Percentiles rank a stretch among this genome's conserved stretches.
These are phyloP conservation scores for Pythium chondricola DNA, from an alignment of 352 stramenopile species.

Conservation along the genomic window DNA sequence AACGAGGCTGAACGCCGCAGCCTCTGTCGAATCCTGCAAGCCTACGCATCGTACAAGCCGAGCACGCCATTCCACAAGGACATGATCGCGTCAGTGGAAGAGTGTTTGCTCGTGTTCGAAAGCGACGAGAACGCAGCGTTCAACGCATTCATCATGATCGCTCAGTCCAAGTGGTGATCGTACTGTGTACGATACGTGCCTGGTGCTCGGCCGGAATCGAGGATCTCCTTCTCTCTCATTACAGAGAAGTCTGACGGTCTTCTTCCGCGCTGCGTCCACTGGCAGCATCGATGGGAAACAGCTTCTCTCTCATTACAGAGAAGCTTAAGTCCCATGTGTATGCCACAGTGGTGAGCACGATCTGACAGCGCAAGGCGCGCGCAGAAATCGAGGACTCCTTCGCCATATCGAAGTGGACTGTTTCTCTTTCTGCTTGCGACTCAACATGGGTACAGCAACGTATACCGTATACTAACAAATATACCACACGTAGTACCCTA, in stretches of 20 bases:
- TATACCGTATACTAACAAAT: too few species aligned
- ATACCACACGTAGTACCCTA: not conserved
- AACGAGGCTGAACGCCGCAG: conserved; percentile 24
- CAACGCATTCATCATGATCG: conserved; percentile 22
- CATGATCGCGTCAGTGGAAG: conserved; percentile 26
- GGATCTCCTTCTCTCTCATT: conserved; percentile 26
- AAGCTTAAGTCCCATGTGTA: too few species aligned
- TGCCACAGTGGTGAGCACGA: too few species aligned
- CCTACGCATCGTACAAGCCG: conserved; percentile 21
- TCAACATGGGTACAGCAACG: too few species aligned
- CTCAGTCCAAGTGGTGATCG: conserved; percentile 18
- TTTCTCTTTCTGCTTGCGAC: conserved; percentile 4
- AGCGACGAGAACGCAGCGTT: conserved; percentile 27
- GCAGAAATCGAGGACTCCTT: conserved; percentile 29
- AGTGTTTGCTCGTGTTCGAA: conserved; percentile 27
- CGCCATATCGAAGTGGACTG: conserved; percentile 24
- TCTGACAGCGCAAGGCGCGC: too few species aligned
- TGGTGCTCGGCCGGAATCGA: conserved; percentile 4
- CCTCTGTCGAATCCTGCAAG: conserved; percentile 24
- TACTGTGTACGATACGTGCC: not conserved
- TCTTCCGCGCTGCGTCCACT: conserved; percentile 5
- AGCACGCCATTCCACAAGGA: conserved; percentile 18
- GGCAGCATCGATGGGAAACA: too few species aligned
- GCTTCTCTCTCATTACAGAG: too few species aligned
- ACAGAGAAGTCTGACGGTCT: conserved; percentile 21